Conservation (phyloP, 352 stramenopile genomes). For the Globisporangium radiosum region DNA sequence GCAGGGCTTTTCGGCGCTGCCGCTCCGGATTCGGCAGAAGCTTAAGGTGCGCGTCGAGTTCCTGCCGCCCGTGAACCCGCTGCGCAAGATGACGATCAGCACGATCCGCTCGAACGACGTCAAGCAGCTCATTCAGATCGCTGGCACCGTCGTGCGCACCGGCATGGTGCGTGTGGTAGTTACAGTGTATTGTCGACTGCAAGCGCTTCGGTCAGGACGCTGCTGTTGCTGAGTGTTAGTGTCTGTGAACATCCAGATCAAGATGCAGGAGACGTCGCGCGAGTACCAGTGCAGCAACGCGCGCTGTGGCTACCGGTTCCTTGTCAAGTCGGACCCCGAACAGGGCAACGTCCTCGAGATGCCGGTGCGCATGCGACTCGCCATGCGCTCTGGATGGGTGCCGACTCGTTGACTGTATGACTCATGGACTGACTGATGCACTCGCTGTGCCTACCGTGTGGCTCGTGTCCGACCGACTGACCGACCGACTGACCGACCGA, state of each 20-base stretch:
- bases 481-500: not conserved
- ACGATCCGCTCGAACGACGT: constrained; percentile 88
- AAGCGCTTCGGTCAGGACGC: too few species aligned
- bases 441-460: too few species aligned
- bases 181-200: too few species aligned
- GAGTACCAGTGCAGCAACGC: constrained; percentile 83
- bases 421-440: not conserved
- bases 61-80: constrained; percentile 80
- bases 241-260: constrained; percentile 30
- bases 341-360: constrained; percentile 86
- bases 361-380: constrained; percentile 27
- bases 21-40: constrained; percentile 30
- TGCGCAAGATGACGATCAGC: constrained; percentile 23
- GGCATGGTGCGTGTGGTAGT: constrained; percentile 42
- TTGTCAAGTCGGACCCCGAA: constrained; percentile 86
- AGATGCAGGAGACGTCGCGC: constrained; percentile 91
- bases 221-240: too few species aligned
- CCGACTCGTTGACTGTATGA: too few species aligned
- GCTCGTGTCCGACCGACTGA: too few species aligned
- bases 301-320: constrained; percentile 71
- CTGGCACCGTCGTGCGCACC: constrained; percentile 86
- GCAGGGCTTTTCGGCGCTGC: constrained; percentile 16
- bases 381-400: too few species aligned
- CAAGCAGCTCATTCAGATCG: constrained; percentile 81
- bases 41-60: constrained; percentile 88